phyloP scores from a whole-genome alignment of 140 eudicot species.

The Erigeron philadelphicus region DNA sequence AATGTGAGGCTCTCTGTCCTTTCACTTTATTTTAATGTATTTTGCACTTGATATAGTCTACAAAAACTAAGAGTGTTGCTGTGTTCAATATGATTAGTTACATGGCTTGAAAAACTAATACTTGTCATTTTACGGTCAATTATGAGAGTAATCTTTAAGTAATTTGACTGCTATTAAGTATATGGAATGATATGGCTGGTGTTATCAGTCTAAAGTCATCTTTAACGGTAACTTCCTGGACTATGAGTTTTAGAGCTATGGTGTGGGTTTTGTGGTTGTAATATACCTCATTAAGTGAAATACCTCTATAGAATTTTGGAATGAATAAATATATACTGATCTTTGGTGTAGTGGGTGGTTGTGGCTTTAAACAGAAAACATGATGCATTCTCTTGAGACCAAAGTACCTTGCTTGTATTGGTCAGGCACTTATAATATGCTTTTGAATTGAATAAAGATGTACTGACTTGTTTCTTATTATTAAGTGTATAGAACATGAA shows the following conservation, averaged over 20 bases:
- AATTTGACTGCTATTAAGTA: background rate
- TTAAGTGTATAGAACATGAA: background rate
- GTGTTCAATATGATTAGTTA: background rate
- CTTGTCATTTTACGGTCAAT: constrained; percentile 1
- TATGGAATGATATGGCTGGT: background rate
- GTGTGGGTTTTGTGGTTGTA: background rate
- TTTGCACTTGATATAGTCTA: constrained; percentile 11
- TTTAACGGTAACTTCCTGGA: background rate
- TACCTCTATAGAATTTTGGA: background rate
- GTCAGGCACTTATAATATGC: background rate
- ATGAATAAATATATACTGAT: background rate
- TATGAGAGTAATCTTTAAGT: constrained; percentile 7
- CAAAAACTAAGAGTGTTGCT: background rate
- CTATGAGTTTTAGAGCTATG: background rate
- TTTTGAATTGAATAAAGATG: background rate
- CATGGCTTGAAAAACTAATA: constrained; percentile 7
- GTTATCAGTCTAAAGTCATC: background rate
- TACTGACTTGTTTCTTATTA: background rate
- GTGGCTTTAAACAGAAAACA: background rate
- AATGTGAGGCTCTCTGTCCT: constrained; percentile 59
- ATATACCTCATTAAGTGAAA: background rate
- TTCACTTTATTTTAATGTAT: constrained; percentile 19
- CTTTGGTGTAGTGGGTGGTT: background rate
- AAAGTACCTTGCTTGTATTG: background rate
- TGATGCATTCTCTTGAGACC: background rate